Percentiles rank a stretch among this genome's conserved stretches.
Conservation (phyloP, 768 basidiomycete species). For the Boletellus emodensis region DNA sequence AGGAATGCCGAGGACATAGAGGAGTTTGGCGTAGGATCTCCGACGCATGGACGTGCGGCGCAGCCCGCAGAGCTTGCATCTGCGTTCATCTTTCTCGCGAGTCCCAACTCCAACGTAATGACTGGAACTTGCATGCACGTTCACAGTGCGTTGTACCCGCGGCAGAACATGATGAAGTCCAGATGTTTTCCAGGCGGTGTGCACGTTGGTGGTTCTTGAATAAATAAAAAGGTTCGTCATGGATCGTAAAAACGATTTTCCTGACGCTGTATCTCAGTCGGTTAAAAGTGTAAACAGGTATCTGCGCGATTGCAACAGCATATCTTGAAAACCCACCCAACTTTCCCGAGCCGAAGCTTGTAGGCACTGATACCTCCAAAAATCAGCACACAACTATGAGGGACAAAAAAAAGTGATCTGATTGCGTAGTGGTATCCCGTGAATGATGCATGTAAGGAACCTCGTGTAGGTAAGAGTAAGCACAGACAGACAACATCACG, state of each 20-base stretch:
- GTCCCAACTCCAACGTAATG: constrained; percentile 37
- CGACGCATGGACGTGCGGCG: constrained; percentile 46
- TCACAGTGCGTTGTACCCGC: constrained; percentile 17
- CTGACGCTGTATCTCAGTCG: neutral
- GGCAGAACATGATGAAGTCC: neutral
- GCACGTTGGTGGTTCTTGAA: constrained; percentile 12
- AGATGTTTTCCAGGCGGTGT: constrained; percentile 2
- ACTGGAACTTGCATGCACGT: constrained; percentile 38
- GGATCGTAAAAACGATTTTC: neutral
- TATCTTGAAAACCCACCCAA: constrained; percentile 8
- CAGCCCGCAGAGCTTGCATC: constrained; percentile 53
- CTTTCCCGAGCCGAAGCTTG: neutral
- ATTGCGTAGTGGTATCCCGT: neutral
- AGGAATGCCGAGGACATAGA: constrained; percentile 55
- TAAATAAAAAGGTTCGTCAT: constrained; percentile 4
- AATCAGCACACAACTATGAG: neutral
- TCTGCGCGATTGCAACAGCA: neutral
- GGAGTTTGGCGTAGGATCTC: constrained; percentile 44
- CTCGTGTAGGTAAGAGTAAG: neutral
- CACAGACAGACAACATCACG: neutral
- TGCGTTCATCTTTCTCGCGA: constrained; percentile 53
- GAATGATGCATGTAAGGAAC: neutral
- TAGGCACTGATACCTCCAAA: neutral
- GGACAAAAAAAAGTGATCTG: neutral
- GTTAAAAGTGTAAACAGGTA: constrained; percentile 2